phyloP scores from a whole-genome alignment of 225 moss, liverwort and hornwort genomes.

The Lunularia cruciata region DNA sequence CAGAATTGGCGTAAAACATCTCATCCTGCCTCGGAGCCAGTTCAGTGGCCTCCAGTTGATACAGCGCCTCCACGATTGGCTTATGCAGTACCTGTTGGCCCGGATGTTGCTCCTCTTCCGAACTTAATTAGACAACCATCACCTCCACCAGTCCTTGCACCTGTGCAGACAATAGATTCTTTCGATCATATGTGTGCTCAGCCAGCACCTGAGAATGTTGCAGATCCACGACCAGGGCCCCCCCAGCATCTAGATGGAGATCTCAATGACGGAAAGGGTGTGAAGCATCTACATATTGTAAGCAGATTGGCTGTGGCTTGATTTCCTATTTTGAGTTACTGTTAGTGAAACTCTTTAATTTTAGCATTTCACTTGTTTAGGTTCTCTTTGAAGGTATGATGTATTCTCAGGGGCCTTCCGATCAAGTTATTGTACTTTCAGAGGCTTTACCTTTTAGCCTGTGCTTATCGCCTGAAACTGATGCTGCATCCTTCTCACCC shows the following conservation, averaged over 20 bases:
- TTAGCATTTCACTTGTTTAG: no score
- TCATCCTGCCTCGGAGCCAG: constrained; percentile 61
- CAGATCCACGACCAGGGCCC: constrained; percentile 96
- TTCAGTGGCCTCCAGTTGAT: constrained; percentile 56
- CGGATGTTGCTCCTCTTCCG: constrained; percentile 64
- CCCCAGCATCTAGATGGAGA: constrained; percentile 65
- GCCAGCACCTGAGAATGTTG: constrained; percentile 72
- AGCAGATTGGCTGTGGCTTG: constrained; percentile 11
- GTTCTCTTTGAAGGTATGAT: no score
- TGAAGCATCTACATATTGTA: constrained; percentile 91
- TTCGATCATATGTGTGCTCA: constrained; percentile 53
- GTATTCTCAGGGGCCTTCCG: no score
- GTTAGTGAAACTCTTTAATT: no score
- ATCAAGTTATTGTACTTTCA: no score
- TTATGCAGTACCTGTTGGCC: constrained; percentile 47
- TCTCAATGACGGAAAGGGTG: constrained; percentile 62
- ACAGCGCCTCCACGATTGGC: constrained; percentile 8
- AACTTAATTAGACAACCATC: constrained; percentile 88
- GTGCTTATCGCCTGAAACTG: no score
- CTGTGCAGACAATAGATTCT: constrained; percentile 64
- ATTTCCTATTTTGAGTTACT: not conserved
- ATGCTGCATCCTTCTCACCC: no score
- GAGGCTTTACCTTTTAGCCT: no score
- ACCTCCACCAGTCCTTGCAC: constrained; percentile 85
- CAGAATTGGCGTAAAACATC: constrained; percentile 70